These are phyloP conservation scores for Parsonsia alboflavescens DNA, from an alignment of 257 asterid species.

Conservation along the genomic window DNA sequence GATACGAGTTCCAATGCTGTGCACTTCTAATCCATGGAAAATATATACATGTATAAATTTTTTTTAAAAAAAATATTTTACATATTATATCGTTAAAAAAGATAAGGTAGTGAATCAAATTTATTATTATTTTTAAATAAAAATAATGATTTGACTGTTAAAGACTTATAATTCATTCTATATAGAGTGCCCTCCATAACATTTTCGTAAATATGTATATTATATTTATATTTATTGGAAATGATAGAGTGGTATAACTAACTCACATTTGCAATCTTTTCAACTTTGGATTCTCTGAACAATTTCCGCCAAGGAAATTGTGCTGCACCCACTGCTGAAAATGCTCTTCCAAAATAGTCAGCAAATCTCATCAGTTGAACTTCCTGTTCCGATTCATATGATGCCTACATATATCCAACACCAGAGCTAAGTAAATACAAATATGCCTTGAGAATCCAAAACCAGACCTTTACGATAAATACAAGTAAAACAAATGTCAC, in stretches of 20 bases:
- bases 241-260: neutral
- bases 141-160: too few species aligned
- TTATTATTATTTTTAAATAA: too few species aligned
- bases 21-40: neutral
- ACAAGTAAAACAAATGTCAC: constrained; percentile 1
- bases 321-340: constrained; percentile 61
- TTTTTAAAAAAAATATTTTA: too few species aligned
- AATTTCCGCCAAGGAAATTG: constrained; percentile 86
- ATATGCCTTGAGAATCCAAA: neutral
- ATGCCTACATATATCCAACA: constrained; percentile 38
- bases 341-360: constrained; percentile 87
- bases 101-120: too few species aligned
- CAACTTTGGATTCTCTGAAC: constrained; percentile 76
- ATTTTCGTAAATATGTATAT: too few species aligned
- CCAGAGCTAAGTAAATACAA: neutral
- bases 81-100: too few species aligned
- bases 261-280: constrained; percentile 72
- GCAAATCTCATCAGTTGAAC: constrained; percentile 87
- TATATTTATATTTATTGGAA: too few species aligned
- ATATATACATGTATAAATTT: too few species aligned
- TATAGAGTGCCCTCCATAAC: too few species aligned
- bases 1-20: neutral
- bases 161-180: too few species aligned
- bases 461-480: neutral
- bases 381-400: constrained; percentile 71